Percentiles rank a stretch among this genome's conserved stretches.
phyloP scores from a whole-genome alignment of 2,329 filamentous ascomycete species.

The Colletotrichum cordylinicola region DNA sequence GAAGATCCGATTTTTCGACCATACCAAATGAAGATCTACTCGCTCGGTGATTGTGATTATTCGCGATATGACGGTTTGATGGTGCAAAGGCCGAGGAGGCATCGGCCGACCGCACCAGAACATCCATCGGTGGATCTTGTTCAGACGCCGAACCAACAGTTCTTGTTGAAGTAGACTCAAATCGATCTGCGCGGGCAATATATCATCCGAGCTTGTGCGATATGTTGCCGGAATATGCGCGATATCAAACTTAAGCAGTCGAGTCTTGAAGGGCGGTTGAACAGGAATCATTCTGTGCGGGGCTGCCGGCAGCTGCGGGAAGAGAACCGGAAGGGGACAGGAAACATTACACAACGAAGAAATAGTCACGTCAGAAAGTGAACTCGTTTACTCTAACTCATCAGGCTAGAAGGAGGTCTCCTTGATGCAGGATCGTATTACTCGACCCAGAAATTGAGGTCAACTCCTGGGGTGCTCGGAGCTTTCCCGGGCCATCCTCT shows the following conservation, averaged over 20 bases:
- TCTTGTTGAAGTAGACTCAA: background rate
- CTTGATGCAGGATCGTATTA: no score
- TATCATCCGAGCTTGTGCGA: background rate
- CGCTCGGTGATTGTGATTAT: background rate
- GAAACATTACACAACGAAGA: background rate
- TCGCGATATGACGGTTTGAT: background rate
- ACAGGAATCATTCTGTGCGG: background rate
- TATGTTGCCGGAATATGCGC: fast-evolving
- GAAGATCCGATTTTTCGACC: background rate
- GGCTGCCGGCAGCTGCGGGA: background rate
- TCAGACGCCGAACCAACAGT: background rate
- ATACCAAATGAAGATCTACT: background rate
- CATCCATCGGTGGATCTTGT: background rate
- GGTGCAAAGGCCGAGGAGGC: background rate
- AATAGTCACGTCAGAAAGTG: no score
- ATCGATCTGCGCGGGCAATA: fast-evolving
- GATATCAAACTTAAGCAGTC: background rate
- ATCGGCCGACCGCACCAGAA: background rate
- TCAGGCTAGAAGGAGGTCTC: no score
- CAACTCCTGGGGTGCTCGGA: no score
- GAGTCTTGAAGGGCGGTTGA: background rate
- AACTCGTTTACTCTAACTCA: no score
- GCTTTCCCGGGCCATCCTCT: no score
- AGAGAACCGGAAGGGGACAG: no score
- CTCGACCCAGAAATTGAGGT: no score